A percentile compares a stretch with the other conserved stretches of the same genome.
These are phyloP conservation scores for Vachellia pachyceras DNA, from an alignment of 306 rosid species.

Conservation along the genomic window DNA sequence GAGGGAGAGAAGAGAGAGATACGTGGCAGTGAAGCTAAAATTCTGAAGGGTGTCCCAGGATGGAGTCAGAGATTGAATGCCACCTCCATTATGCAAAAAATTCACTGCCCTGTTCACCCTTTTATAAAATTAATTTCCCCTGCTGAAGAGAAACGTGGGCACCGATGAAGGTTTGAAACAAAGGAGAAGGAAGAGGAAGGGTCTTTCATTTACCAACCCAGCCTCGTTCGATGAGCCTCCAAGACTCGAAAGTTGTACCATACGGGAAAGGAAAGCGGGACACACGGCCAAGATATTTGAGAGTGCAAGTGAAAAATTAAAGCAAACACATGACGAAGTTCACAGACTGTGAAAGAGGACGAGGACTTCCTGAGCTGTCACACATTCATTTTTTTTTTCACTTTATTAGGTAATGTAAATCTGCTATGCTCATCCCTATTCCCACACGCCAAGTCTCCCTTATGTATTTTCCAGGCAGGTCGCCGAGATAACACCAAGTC, in stretches of 20 bases:
- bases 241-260: constrained; percentile 30
- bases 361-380: constrained; percentile 26
- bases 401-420: constrained; percentile 16
- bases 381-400: too few relatives aligned
- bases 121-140: constrained; percentile 9
- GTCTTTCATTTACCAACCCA: constrained; percentile 31
- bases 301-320: constrained; percentile 38
- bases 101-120: constrained; percentile 12
- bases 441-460: constrained; percentile 42
- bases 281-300: constrained; percentile 7
- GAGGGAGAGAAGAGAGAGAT: constrained; percentile 17
- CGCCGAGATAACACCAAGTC: constrained; percentile 18
- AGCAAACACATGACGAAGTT: constrained; percentile 6
- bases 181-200: constrained; percentile 7
- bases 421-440: not conserved
- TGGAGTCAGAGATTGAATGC: constrained; percentile 70
- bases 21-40: constrained; percentile 54
- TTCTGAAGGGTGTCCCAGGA: constrained; percentile 45
- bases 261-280: constrained; percentile 21
- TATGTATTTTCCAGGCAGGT: constrained; percentile 40
- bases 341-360: not conserved
- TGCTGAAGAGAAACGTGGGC: constrained; percentile 31
- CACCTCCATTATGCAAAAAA: constrained; percentile 58
- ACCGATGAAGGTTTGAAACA: constrained; percentile 15
- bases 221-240: constrained; percentile 43